phyloP scores from a whole-genome alignment of 495 filamentous ascomycete species.

The Aspergillus haitiensis region DNA sequence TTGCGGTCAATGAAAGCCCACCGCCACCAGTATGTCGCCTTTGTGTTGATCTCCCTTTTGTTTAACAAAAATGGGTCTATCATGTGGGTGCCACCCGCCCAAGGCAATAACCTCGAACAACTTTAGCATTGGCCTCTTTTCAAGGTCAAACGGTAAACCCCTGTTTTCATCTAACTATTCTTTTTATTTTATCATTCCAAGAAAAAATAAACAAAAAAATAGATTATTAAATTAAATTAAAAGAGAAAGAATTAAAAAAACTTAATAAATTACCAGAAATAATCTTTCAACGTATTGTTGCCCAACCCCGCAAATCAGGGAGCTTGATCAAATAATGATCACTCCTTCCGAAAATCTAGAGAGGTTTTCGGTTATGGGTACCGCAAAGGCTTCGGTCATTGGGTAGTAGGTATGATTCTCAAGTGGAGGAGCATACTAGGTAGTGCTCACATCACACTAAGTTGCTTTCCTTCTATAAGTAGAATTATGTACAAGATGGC shows the following conservation, averaged over 20 bases:
- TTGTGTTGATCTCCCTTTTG: not conserved
- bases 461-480: not conserved
- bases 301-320: slow-evolving; percentile 15
- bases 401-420: not conserved
- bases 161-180: not conserved
- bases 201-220: not conserved
- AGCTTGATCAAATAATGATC: not conserved
- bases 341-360: not conserved
- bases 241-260: not conserved
- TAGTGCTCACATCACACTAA: not conserved
- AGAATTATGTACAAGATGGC: not conserved
- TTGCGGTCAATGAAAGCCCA: slow-evolving; percentile 18
- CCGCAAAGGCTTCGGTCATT: not conserved
- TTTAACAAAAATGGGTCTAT: not conserved
- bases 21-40: slow-evolving; percentile 6
- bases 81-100: slow-evolving; percentile 10
- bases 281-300: slow-evolving; percentile 6
- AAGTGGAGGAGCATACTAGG: not conserved
- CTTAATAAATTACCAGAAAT: not conserved
- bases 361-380: not conserved
- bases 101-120: not conserved
- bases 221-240: not conserved
- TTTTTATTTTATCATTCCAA: not conserved
- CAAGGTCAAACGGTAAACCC: not conserved
- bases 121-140: too few relatives aligned